Conservation (phyloP, 345 rosid genomes). For the Stellera chamaejasme region DNA sequence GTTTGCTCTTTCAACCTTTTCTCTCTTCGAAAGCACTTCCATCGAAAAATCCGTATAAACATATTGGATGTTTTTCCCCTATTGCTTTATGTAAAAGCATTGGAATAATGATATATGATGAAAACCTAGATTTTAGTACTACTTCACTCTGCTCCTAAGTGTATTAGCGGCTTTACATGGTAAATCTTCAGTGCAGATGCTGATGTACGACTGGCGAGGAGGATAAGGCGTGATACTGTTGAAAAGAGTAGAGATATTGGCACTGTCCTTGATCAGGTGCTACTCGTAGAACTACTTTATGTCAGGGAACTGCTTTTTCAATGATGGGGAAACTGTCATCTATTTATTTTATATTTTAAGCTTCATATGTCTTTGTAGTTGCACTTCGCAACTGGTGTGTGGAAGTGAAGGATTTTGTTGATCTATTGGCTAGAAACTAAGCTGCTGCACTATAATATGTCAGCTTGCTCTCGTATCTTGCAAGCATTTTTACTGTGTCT, state of each 20-base stretch:
- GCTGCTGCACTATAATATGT: neutral
- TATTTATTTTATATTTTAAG: neutral
- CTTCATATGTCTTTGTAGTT: neutral
- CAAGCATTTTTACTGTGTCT: neutral
- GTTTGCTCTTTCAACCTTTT: too few relatives aligned
- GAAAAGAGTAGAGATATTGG: conserved; percentile 88
- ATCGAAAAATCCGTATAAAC: neutral
- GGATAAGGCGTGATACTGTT: conserved; percentile 87
- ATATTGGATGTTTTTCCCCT: neutral
- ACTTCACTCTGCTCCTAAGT: conserved; percentile 17
- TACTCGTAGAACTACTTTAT: too few relatives aligned
- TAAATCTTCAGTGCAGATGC: conserved; percentile 77
- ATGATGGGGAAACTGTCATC: neutral
- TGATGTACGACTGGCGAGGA: conserved; percentile 97
- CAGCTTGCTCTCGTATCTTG: neutral
- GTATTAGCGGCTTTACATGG: conserved; percentile 29
- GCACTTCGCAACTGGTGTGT: neutral
- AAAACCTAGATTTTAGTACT: conserved; percentile 2
- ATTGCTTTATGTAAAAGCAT: neutral
- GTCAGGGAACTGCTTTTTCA: too few relatives aligned
- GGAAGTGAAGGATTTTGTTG: neutral
- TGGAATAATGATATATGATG: conserved; percentile 1
- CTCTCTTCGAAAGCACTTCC: neutral
- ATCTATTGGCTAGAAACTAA: neutral
- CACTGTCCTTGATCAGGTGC: conserved; percentile 90